Evolutionary conservation across 176 grass and related monocot genomes (phyloP), one percentile per base, ranked within the genome.

Genomic region (Musa acuminata): DNA sequence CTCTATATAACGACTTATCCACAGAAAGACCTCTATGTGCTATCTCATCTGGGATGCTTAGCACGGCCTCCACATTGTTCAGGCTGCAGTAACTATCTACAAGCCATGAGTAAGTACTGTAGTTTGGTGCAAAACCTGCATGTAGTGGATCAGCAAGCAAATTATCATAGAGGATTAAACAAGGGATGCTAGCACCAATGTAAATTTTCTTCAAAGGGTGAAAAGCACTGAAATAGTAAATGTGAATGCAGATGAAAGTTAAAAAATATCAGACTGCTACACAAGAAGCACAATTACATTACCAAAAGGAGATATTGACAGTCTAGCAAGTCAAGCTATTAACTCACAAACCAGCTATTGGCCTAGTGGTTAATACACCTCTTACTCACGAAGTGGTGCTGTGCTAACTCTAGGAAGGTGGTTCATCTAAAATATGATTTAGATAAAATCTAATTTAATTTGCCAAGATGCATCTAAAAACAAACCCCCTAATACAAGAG

Each of bases 21-120:
- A 78, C 83, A 55, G 69, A 77, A 88, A 78, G 49, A 10, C 90
- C 87, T 81, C 87, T 87, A 79, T 79, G 86, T 50, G 62, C 59
- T 74, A 96, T 83, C 53, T 96, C 93, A 72, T 90, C 87, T 3
- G 93, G 87, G 29, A 96, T 69, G n/a, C 43, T 68, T 52, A 96
- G 75, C 55, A 92, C 79, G 77, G 73, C 85, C 75, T 86, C 89
- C 73, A 80, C 63, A 11, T 87, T 87, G 48, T 88, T 88, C 71
- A 83, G 86, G 70, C 74, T 86, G 62, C 85, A 88, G 20, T 92
- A 93, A 59, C 77, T 74, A 82, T 97, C 93, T 0, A 93, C 85
- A 13, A 93, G 76, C 90, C 93, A 97, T 3, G 93, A 90, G 72
- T 86, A 93, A 43, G 91, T 72, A 8, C 79, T 85, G 26, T 97